Evolutionary conservation across 441 rosid genomes (phyloP).

Genomic region (Kokia cookei): DNA sequence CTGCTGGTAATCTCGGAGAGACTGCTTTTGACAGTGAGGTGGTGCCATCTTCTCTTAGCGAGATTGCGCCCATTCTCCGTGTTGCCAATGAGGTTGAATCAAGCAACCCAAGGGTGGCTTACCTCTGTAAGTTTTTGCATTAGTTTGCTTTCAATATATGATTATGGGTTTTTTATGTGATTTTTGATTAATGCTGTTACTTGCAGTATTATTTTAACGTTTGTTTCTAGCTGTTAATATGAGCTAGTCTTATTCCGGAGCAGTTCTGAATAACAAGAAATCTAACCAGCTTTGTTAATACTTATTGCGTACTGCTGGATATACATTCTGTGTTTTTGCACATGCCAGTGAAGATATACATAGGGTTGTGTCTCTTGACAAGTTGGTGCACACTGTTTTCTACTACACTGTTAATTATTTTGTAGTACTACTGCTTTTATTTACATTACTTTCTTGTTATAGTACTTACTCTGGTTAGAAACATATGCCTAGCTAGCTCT

Average conservation of each 20-base stretch:
- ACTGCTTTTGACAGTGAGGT: slow-evolving; percentile 88
- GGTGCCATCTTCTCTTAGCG: slow-evolving; percentile 88
- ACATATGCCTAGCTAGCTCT: not conserved
- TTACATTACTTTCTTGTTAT: not conserved
- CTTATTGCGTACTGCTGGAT: not conserved
- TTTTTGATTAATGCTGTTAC: not conserved
- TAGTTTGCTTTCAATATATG: not conserved
- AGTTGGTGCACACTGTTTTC: not conserved
- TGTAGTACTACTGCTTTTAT: not conserved
- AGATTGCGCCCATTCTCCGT: slow-evolving; percentile 98
- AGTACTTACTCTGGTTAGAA: not conserved
- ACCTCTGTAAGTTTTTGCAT: slow-evolving; percentile 68
- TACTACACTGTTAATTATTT: not conserved
- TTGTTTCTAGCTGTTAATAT: not conserved
- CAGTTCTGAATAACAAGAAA: not conserved
- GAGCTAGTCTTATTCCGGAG: not conserved
- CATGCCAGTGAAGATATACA: not conserved
- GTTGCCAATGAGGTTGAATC: slow-evolving; percentile 98
- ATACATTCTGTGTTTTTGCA: not conserved
- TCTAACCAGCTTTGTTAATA: not conserved
- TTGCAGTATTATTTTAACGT: not conserved
- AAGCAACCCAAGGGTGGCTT: slow-evolving; percentile 91
- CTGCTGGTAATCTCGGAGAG: slow-evolving; percentile 89
- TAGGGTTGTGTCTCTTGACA: not conserved
- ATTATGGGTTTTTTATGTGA: not conserved